Base-by-base conservation (phyloP, 2,329 filamentous ascomycete genomes). In the Cordyceps tenuipes region DNA sequence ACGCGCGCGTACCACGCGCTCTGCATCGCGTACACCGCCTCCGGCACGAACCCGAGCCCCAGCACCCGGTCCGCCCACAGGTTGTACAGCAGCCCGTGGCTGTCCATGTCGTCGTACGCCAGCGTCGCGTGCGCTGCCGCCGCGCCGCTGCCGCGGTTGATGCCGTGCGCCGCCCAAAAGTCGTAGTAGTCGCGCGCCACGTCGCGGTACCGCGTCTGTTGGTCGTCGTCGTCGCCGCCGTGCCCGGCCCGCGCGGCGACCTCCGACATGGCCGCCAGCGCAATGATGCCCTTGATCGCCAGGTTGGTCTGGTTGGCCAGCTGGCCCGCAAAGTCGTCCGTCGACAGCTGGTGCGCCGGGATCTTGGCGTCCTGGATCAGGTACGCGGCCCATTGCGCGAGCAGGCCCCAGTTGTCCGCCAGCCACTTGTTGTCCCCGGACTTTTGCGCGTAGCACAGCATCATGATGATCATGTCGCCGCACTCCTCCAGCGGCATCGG, bases 391-490 rank as follows among this genome's bases (percentile, higher is more conserved):
- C 90, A 94, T 67, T 91, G 86, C 64, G 84, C 85, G 73, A 90
- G 86, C 34, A 92, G 77, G 2, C 77, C 71, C 73, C 91, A 94
- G 68, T 89, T 90, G 44, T 82, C 77, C 21, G 76, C 73, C 43
- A 94, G 78, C 66, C 82, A 86, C 5, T 67, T 73, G 2, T 70
- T 77, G 65, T 87, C 79, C 10, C 75, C 71, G 0, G 80, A 74
- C 6, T 76, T 73, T 68, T 88, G 84, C 0, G 81, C 81, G 63
- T 88, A 82, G 0, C 89, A 86, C 15, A 94, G 76, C 1, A 86
- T 85, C 87, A 92, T 90, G 69, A 91, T 90, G 58, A 95, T 79
- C 80, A 96, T 90, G 70, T 91, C 88, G 21, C 88, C 88, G 63
- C 87, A 90, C 70, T 91, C 88, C 69, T 91, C 88, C 0, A 91